phyloP scores from a whole-genome alignment of 2,329 filamentous ascomycete genomes.

The Exophiala sideris region DNA sequence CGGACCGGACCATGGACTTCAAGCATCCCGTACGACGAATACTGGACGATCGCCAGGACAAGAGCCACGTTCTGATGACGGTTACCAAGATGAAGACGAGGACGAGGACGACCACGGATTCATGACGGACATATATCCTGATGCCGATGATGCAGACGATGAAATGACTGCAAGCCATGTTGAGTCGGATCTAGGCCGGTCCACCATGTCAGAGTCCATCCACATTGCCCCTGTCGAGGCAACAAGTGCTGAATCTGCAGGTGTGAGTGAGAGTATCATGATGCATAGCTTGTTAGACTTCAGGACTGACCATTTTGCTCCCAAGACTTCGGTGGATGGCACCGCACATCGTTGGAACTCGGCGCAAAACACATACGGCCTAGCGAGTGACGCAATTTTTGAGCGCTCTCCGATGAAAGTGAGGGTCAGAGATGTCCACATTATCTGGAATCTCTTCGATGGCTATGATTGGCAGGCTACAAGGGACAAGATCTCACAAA shows the following conservation, averaged over 20 bases:
- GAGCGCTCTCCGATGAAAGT: conserved; percentile 70
- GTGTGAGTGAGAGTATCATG: conserved; percentile 29
- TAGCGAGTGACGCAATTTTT: conserved; percentile 59
- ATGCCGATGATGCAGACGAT: conserved; percentile 40
- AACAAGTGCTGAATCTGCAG: conserved; percentile 49
- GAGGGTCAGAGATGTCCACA: conserved; percentile 77
- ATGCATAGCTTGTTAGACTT: conserved; percentile 56
- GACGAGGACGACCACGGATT: conserved; percentile 37
- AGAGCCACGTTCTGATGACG: conserved; percentile 16
- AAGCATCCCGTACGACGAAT: conserved; percentile 15
- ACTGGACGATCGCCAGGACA: not conserved
- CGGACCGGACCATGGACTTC: conserved; percentile 28
- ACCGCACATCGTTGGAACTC: conserved; percentile 80
- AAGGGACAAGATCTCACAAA: conserved; percentile 78
- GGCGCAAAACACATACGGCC: conserved; percentile 68
- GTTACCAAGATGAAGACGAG: conserved; percentile 42
- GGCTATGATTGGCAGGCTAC: conserved; percentile 95
- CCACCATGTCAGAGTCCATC: conserved; percentile 34
- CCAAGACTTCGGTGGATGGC: conserved; percentile 57
- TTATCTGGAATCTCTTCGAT: conserved; percentile 98
- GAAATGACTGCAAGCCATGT: conserved; percentile 29
- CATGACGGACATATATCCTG: conserved; percentile 30
- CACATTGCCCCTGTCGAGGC: conserved; percentile 48
- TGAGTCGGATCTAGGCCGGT: conserved; percentile 37
- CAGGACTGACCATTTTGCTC: conserved; percentile 73